Evolutionary conservation across 164 flowering plant genomes (phyloP), one percentile per base, ranked within the genome.

Genomic region (Piper betle): DNA sequence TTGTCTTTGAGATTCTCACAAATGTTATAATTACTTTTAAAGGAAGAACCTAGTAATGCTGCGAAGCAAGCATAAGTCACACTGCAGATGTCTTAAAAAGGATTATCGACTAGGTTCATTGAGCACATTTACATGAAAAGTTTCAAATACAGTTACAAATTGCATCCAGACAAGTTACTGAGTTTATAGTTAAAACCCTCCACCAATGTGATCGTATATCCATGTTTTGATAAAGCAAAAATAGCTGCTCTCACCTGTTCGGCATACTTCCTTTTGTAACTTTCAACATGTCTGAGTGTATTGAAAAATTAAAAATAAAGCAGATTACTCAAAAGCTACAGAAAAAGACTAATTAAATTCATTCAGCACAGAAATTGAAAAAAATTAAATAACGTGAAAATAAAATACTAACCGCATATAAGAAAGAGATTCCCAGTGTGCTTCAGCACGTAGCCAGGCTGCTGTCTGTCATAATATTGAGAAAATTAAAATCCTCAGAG

Each of bases 401-500:
- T 54, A 56, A 33, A 18, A 57, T 63, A 78, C 77, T 65, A 25
- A 81, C 88, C 88, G 60, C 80, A 78, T 80, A 55, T 82, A 75
- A 38, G 86, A 67, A 39, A 74, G 39, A 19, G 79, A 67, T 71
- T 84, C 89, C 84, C 81, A 81, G 62, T 80, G 81, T 33, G 84
- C 84, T 74, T 84, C 89, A 54, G 86, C 84, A 42, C 89, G 79
- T 58, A 84, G 72, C 89, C 89, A 84, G 25, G 89, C 82, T 62
- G 89, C 89, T 64, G 85, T 79, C 89, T 84, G 82, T 66, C 65
- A 56, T 48, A 43, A 66, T 53, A 71, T 58, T 39, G 39, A 37
- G 20, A 58, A 10, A 55, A 13, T 15, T 10, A 46, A 46, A 46
- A 46, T 3, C 15, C 3, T 46, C 33, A 25, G 1, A 42, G 46